phyloP scores from a whole-genome alignment of 352 stramenopile species.

The Globisporangium radiosum region DNA sequence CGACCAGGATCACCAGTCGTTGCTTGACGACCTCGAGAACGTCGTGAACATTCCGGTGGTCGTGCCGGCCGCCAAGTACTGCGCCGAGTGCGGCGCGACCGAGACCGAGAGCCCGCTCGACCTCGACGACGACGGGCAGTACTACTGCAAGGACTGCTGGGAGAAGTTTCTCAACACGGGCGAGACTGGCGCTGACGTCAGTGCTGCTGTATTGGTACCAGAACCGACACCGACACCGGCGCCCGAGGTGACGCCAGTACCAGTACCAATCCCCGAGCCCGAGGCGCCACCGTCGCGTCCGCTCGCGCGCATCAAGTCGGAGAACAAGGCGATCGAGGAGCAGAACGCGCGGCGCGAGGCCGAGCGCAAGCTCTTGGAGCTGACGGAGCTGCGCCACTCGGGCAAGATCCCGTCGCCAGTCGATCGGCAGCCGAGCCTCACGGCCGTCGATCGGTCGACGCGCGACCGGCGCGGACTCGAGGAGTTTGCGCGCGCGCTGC shows the following conservation, averaged over 20 bases:
- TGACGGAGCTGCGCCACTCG: slow-evolving; percentile 66
- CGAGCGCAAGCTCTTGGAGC: slow-evolving; percentile 75
- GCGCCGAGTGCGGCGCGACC: slow-evolving; percentile 66
- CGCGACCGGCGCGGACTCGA: slow-evolving; percentile 71
- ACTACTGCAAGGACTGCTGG: slow-evolving; percentile 87
- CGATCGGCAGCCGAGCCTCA: slow-evolving; percentile 50
- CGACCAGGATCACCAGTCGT: slow-evolving; percentile 52
- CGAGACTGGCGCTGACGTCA: not conserved
- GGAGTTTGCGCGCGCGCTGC: slow-evolving; percentile 68
- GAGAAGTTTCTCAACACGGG: slow-evolving; percentile 72
- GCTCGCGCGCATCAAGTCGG: slow-evolving; percentile 28
- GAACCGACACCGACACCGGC: not conserved
- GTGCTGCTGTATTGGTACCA: too few species aligned
- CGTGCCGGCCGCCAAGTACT: slow-evolving; percentile 70
- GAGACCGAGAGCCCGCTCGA: slow-evolving; percentile 75
- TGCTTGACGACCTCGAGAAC: slow-evolving; percentile 70
- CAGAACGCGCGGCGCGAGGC: slow-evolving; percentile 69
- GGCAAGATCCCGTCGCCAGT: slow-evolving; percentile 45
- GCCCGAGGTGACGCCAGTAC: not conserved
- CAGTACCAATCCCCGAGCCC: slow-evolving; percentile 15
- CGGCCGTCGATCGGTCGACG: slow-evolving; percentile 46
- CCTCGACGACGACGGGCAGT: slow-evolving; percentile 76
- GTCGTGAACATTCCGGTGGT: slow-evolving; percentile 81
- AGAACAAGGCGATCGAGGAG: slow-evolving; percentile 64
- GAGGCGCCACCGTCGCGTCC: slow-evolving; percentile 23